Base-by-base conservation (phyloP, 768 basidiomycete genomes). In the Lactarius hatsudake region DNA sequence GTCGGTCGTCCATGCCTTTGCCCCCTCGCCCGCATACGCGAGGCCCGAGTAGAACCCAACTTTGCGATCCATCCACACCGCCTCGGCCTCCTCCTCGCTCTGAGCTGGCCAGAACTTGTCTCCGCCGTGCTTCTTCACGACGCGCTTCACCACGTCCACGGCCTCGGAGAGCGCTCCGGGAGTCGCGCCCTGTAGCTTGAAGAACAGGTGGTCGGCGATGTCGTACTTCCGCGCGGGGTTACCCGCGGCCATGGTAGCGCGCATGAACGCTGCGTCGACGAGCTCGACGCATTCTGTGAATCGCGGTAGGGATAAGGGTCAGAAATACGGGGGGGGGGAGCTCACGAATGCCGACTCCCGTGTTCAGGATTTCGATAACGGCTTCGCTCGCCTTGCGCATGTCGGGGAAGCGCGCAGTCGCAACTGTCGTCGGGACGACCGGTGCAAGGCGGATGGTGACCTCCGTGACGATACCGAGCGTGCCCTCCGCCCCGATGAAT, bases 401-500 rank as follows among this genome's bases (percentile, higher is more conserved):
- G 68, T 89, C 77, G 0, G 90, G 88, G 74, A 96, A 96, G 42
- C 90, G 88, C 18, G 86, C 92, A 12, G 92, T 83, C 0, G 93
- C 94, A 26, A 94, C 91, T 0, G 86, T 88, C 2, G 91, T 94
- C 1, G 93, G 91, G 2, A 96, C 75, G 1, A 93, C 76, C 0
- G 94, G 94, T 0, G 94, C 85, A 12, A 97, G 81, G 5, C 92
- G 82, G 55, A 96, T 81, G 0, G 94, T 96, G 10, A 89, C 91
- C 81, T 97, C 94, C 0, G 93, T 95, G 20, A 97, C 83, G 61
- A 97, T 93, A 1, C 95, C 95, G 28, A 96, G 79, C 0, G 94
- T 91, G 2, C 87, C 86, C 67, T 87, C 86, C 0, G 92, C 92
- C 28, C 94, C 94, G 59, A 95, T 89, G 76, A 96, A 94, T 7